phyloP scores from a whole-genome alignment of 73 alveolate species.

The Breviolum minutum region DNA sequence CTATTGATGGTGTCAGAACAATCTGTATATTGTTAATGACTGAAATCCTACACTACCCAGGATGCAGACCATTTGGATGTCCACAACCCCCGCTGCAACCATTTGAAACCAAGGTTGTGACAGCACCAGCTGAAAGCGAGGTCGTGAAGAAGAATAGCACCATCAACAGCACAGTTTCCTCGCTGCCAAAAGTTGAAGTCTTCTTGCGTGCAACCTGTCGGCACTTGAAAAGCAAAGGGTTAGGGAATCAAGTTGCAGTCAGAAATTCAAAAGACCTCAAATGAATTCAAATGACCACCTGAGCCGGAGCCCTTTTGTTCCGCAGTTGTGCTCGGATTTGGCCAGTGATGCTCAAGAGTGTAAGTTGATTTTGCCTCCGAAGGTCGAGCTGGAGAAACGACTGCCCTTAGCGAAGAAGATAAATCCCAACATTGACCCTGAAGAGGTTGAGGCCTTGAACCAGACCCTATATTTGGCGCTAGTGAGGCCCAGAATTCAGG shows the following conservation, averaged over 20 bases:
- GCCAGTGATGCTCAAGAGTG: too few relatives aligned
- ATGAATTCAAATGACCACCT: too few relatives aligned
- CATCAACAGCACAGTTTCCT: too few relatives aligned
- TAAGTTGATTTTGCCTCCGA: not conserved
- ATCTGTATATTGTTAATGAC: too few relatives aligned
- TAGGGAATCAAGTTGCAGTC: not conserved
- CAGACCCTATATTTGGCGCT: not conserved
- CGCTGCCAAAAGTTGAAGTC: not conserved
- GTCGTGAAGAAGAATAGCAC: not conserved
- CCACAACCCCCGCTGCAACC: too few relatives aligned
- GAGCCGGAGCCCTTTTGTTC: too few relatives aligned
- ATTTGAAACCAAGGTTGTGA: too few relatives aligned
- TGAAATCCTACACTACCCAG: too few relatives aligned
- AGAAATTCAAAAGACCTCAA: too few relatives aligned
- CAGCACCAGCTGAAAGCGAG: too few relatives aligned
- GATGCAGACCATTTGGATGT: too few relatives aligned
- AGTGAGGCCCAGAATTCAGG: constrained; percentile 61
- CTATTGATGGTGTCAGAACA: too few relatives aligned
- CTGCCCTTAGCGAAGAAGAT: constrained; percentile 2
- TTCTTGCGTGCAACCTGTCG: constrained; percentile 3
- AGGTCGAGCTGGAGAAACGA: constrained; percentile 51
- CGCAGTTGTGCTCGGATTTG: not conserved
- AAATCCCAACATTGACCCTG: not conserved
- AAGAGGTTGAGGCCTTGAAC: constrained; percentile 1
- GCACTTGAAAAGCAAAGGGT: not conserved